Conservation (phyloP, 306 rosid genomes). For the Benincasa hispida region DNA sequence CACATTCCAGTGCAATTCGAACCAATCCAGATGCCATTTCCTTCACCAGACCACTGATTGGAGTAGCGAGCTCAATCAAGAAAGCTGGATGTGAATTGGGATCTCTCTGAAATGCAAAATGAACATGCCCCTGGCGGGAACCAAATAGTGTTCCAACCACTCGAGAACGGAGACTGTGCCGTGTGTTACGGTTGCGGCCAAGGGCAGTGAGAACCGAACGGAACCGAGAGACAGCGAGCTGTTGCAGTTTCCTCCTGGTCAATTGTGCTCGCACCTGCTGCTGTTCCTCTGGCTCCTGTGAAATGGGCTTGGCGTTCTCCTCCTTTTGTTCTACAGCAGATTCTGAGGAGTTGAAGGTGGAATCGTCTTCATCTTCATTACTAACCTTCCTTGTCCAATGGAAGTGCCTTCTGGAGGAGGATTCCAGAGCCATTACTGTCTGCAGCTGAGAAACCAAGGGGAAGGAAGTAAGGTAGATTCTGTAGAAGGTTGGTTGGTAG, state of each 20-base stretch:
- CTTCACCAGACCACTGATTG: constrained; percentile 75
- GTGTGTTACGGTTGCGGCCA: constrained; percentile 47
- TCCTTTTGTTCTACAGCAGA: constrained; percentile 19
- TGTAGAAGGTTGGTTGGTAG: constrained; percentile 17
- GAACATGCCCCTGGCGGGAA: constrained; percentile 78
- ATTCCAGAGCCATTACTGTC: constrained; percentile 47
- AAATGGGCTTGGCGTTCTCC: constrained; percentile 14
- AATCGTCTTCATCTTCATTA: constrained; percentile 43
- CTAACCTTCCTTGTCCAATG: constrained; percentile 88
- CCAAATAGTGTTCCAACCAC: constrained; percentile 93
- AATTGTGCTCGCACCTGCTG: constrained; percentile 15
- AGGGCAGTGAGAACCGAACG: constrained; percentile 64
- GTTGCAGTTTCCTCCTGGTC: constrained; percentile 49
- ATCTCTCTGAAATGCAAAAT: constrained; percentile 79
- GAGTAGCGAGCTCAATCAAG: constrained; percentile 82
- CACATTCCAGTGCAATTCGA: constrained; percentile 87
- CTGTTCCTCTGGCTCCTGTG: constrained; percentile 6
- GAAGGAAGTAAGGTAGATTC: constrained; percentile 14
- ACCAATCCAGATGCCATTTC: constrained; percentile 99
- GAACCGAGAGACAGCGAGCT: constrained; percentile 58
- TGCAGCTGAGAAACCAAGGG: constrained; percentile 31
- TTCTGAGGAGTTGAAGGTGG: constrained; percentile 33
- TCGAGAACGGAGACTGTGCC: constrained; percentile 49
- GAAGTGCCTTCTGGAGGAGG: constrained; percentile 88
- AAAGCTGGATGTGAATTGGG: constrained; percentile 73